These are phyloP conservation scores for Gentiana dahurica DNA, from an alignment of 257 asterid genomes.

Conservation along the genomic window DNA sequence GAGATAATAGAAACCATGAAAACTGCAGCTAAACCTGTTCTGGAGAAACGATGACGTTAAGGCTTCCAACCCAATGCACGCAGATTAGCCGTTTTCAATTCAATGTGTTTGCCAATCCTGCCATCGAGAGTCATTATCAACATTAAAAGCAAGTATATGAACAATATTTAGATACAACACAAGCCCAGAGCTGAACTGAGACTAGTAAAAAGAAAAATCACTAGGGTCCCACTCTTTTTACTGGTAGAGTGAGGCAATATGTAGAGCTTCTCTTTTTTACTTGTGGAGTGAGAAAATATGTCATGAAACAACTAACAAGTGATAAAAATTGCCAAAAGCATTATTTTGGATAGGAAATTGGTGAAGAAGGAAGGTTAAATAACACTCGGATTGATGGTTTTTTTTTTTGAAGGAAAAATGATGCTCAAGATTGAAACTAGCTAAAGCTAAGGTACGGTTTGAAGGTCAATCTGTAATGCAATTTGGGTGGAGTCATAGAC, in stretches of 20 bases:
- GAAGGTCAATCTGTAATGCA: too few relatives aligned
- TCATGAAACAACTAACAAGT: too few relatives aligned
- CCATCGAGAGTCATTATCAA: constrained; percentile 1
- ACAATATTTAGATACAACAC: not conserved
- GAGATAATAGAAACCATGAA: not conserved
- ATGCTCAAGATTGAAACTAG: too few relatives aligned
- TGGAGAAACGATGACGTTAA: constrained; percentile 9
- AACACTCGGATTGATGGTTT: too few relatives aligned
- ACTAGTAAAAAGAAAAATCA: not conserved
- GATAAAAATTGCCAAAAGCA: too few relatives aligned
- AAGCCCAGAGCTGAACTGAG: too few relatives aligned
- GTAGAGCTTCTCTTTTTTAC: not conserved
- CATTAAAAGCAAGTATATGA: not conserved
- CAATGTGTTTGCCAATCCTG: constrained; percentile 82
- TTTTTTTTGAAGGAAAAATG: too few relatives aligned
- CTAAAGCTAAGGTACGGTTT: too few relatives aligned
- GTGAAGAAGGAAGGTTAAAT: too few relatives aligned
- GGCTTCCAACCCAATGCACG: constrained; percentile 68
- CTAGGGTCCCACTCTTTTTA: not conserved
- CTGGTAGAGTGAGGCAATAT: not conserved
- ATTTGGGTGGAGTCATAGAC: too few relatives aligned
- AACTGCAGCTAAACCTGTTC: not conserved
- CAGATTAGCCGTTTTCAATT: constrained; percentile 43
- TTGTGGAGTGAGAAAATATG: not conserved
- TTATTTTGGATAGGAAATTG: too few relatives aligned